phyloP scores from a whole-genome alignment of 352 stramenopile genomes.

The Globisporangium takayamanum region DNA sequence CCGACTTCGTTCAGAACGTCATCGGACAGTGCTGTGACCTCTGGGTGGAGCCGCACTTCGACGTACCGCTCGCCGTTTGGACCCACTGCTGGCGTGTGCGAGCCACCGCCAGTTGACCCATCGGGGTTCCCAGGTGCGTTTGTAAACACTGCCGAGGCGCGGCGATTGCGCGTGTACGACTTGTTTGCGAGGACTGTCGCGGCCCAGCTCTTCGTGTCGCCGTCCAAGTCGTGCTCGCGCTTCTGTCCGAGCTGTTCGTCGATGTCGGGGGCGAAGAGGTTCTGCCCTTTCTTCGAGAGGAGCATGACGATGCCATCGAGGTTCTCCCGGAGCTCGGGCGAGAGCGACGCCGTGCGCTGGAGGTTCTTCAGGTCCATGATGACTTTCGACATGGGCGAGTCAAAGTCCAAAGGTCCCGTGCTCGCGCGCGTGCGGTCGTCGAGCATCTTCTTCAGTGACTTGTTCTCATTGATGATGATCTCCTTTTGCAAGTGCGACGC shows the following conservation, averaged over 20 bases:
- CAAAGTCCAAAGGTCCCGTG: slow-evolving; percentile 50
- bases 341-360: slow-evolving; percentile 49
- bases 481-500: slow-evolving; percentile 68
- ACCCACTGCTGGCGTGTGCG: slow-evolving; percentile 5
- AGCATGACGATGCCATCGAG: slow-evolving; percentile 68
- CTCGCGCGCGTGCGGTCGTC: slow-evolving; percentile 41
- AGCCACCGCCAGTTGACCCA: background rate
- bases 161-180: slow-evolving; percentile 66
- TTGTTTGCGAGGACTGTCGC: slow-evolving; percentile 72
- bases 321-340: slow-evolving; percentile 60
- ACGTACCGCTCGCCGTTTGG: slow-evolving; percentile 23
- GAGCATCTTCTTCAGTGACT: slow-evolving; percentile 78
- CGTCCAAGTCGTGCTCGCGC: slow-evolving; percentile 57
- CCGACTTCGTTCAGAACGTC: slow-evolving; percentile 61
- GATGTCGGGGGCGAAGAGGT: slow-evolving; percentile 76
- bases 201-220: slow-evolving; percentile 76
- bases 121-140: slow-evolving; percentile 13
- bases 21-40: slow-evolving; percentile 48
- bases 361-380: slow-evolving; percentile 71
- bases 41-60: slow-evolving; percentile 50
- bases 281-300: slow-evolving; percentile 76
- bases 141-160: slow-evolving; percentile 39
- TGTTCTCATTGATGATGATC: slow-evolving; percentile 83
- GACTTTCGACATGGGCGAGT: slow-evolving; percentile 77
- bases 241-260: slow-evolving; percentile 77